Evolutionary conservation across 78 protist species (phyloP), one percentile per base, ranked within the genome.

Genomic region (Isochrysis galbana): DNA sequence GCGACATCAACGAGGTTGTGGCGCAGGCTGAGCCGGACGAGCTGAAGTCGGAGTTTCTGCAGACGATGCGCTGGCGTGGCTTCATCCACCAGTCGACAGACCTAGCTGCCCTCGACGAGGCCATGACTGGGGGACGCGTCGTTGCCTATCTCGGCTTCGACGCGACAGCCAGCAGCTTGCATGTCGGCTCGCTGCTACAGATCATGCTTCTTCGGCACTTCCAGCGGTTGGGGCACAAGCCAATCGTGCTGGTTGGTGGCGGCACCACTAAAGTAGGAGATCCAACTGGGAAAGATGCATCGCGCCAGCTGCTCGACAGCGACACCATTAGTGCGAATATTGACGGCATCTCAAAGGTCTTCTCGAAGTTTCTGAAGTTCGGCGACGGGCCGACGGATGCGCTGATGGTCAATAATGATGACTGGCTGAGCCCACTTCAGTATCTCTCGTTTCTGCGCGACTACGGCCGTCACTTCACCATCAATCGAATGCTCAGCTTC

Each of bases 401-500:
- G 26, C 23, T 90, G 45, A 44, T 74, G n/a, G 89, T 91, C 34
- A 91, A 91, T 55, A 91, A 91, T 54, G 93, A 91, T 78, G 93
- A 7, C 67, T 91, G 93, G 93, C 89, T 91, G 17, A 23, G n/a
- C 19, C 22, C 41, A 54, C 54, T 74, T 39, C 23, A 10, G 36
- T 78, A 78, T 32, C 89, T 91, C 41, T 46, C 38, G n/a, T 78
- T 91, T 38, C 89, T 91, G 55, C 93, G 93, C 32, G 93, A 91
- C 82, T 91, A 91, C 93, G 93, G 93, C 46, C 89, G 89, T 26
- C 41, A 42, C 45, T 91, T 91, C 80, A 91, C 93, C 48, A 91
- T 91, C 93, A 91, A 91, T 89, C 88, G 93, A 45, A 91, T 91
- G 93, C 93, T 91, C 80, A 1, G n/a, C 82, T 91, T 91, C 78